Base-by-base conservation (phyloP, 805 yeast genomes). In the Starmerella apicola region DNA sequence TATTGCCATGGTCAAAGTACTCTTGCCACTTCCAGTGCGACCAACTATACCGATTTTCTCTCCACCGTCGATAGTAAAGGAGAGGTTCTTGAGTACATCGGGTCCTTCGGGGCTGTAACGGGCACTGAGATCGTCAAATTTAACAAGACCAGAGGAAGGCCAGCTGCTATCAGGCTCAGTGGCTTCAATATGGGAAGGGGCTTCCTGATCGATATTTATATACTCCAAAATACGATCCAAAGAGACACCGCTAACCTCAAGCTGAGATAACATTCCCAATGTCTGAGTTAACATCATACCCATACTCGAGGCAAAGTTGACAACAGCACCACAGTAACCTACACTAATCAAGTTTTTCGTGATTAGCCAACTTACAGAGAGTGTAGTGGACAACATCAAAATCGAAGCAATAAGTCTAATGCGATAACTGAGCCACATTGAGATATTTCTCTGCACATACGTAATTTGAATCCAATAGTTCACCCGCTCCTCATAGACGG, bases 31-130 rank as follows among this genome's bases (percentile, higher is more conserved):
- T 46, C 97, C 97, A 0, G 97, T 86, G 57, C 97, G 73, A 23
- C 97, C 97, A 39, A 88, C 96, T 58, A 86, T 84, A 46, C 97
- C 97, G 55, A 86, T 68, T 58, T 88, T 88, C 56, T 86, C 96
- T 41, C 70, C 64, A 2, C 84, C 73, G 30, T 73, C 67, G 50
- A 86, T 75, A 6, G 70, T 59, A 23, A 88, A 54, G 42, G 65
- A 66, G 49, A 88, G 70, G 41, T 75, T 65, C 51, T 76, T 81
- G 60, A 86, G 67, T 3, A 84, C 93, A 20, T 80, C 70, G 35
- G 80, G 91, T 43, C 86, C 68, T 37, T 78, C 83, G 13, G 75
- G 72, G 59, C 94, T 73, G 55, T 88, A 86, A 45, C 81, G 71
- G 3, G 95, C 76, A 16, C 83, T 73, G 56, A 83, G 84, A 50